Evolutionary conservation across 2,329 filamentous ascomycete species (phyloP), one percentile per base, ranked within the genome.

Genomic region (Fusarium nanum): DNA sequence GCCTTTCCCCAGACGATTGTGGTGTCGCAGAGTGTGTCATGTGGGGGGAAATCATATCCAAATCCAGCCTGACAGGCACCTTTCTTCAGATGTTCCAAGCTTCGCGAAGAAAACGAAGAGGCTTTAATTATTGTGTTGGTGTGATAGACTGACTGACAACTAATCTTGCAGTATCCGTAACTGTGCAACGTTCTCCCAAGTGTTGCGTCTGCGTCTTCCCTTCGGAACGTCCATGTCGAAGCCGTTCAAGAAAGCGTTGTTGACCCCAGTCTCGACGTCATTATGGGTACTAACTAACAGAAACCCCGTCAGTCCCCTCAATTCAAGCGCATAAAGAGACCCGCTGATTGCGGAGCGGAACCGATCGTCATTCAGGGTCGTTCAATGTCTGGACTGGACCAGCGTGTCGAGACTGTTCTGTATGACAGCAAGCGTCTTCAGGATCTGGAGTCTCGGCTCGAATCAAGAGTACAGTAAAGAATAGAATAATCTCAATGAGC

Each of bases 281-380:
- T 76, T 60, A 60, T 73, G 68, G 72, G 56, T 64, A 64, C 67
- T 20, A 22, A 44, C 32, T 63, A 65, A n/a, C 22, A 32, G 47
- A 28, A 49, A 49, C 34, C 50, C 56, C 32, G 22, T 59, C 28
- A n/a, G 27, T 59, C 54, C 40, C 48, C 61, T 64, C 61, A 64
- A 60, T 57, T 59, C 57, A 67, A 67, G 47, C 54, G 60, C 42
- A 66, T 56, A 58, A 68, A 54, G 62, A 66, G 66, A 72, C 73
- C 73, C 73, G 63, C 72, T 58, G 30, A 34, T 22, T 34, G 48
- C 56, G 55, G 41, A 57, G 68, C 68, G 71, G 73, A 62, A 54
- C 56, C 58, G 73, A 76, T 76, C 71, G 65, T 65, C 67, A 64
- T 55, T 49, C 48, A 60, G 63, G 70, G 70, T 63, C 65, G 52